Base-by-base conservation (phyloP, 2,329 filamentous ascomycete species). In the Chrysoporthe austroafricana region DNA sequence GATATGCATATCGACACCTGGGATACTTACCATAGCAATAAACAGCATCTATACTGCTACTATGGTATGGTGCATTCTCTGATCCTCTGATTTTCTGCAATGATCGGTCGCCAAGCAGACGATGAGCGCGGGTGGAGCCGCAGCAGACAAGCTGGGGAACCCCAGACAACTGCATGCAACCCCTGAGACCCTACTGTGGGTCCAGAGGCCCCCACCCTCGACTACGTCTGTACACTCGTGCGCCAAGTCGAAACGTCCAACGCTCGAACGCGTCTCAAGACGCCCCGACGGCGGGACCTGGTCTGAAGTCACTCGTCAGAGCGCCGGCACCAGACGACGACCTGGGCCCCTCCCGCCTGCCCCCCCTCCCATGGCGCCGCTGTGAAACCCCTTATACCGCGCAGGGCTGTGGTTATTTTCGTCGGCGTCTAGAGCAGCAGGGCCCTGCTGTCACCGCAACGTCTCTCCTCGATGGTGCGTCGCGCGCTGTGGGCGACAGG, bases 171-270 rank as follows among this genome's bases (percentile, higher is more conserved):
- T 21, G 46, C n/a, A 14, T 26, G 7, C 32, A 21, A 4, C 36
- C 34, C 56, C 56, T 58, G 34, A 58, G 34, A 39, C 8, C 5
- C 32, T 57, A 5, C 54, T 57, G 13, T 1, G n/a, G 36, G 11
- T 21, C 43, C 14, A 18, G 26, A 16, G n/a, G 60, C 8, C 46
- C 58, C 66, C 66, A 62, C 58, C 58, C 50, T 59, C 50, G 63
- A 64, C 56, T 52, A 56, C 26, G 26, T 26, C 26, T 26, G 26
- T 26, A 26, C 66, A 64, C 62, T 39, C 44, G 56, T 59, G 39
- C 59, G 62, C 66, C 56, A 66, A 68, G 66, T 58, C 66, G 66
- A 68, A 66, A 68, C 66, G 63, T 66, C 66, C 48, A 39, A 60
- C 58, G 62, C 66, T 8, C 44, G 44, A 62, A 26, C 13, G 16